Evolutionary conservation across 1,284 basidiomycete species (phyloP).

Genomic region (Malassezia yamatoensis): DNA sequence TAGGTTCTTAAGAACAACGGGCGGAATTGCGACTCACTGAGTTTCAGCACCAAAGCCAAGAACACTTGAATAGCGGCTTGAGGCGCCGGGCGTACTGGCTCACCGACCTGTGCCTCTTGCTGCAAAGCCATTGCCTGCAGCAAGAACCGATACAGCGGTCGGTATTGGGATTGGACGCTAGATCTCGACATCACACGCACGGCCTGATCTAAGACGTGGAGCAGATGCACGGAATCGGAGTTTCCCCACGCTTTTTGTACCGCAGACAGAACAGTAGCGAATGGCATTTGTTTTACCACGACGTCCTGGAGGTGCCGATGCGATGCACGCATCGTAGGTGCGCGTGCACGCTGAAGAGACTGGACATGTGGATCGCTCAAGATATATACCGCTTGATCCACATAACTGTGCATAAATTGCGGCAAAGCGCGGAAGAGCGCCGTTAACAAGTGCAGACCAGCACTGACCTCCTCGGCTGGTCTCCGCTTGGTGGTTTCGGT

Average conservation of each 20-base stretch:
- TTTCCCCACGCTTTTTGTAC: conserved; percentile 6
- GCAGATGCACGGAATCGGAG: conserved; percentile 7
- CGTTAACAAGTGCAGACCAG: conserved; percentile 31
- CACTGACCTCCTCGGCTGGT: conserved; percentile 14
- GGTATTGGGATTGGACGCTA: conserved; percentile 60
- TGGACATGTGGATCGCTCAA: conserved; percentile 24
- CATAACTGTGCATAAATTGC: conserved; percentile 38
- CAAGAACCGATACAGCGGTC: conserved; percentile 68
- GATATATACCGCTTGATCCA: conserved; percentile 20
- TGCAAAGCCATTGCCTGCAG: conserved; percentile 66
- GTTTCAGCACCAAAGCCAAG: conserved; percentile 76
- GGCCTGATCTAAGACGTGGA: conserved; percentile 32
- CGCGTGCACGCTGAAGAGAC: not conserved
- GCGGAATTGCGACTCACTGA: conserved; percentile 84
- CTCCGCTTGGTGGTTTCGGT: not conserved
- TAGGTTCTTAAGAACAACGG: conserved; percentile 83
- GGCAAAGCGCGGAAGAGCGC: conserved; percentile 32
- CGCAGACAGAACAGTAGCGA: conserved; percentile 8
- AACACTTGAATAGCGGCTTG: conserved; percentile 57
- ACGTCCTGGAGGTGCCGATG: conserved; percentile 13
- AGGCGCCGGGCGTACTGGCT: conserved; percentile 28
- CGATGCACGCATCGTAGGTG: not conserved
- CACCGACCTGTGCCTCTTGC: conserved; percentile 42
- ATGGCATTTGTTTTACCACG: conserved; percentile 15
- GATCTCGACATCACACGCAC: conserved; percentile 30